Evolutionary conservation across 2,329 filamentous ascomycete genomes (phyloP).

Genomic region (Erysiphe pulchra): DNA sequence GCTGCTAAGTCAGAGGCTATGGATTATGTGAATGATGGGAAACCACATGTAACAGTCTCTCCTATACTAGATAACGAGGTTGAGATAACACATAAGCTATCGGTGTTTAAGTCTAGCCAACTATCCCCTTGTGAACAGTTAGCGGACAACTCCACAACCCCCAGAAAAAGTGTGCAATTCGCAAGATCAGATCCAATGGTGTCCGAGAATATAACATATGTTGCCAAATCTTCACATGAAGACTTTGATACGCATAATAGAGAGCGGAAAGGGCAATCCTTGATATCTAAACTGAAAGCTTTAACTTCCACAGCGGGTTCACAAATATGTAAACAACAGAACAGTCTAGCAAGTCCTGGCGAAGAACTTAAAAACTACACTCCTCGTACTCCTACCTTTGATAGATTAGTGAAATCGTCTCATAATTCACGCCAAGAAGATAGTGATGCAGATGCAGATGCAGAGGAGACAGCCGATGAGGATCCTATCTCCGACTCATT

Average conservation of each 20-base stretch:
- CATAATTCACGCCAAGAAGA: conserved; percentile 29
- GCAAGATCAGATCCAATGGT: conserved; percentile 21
- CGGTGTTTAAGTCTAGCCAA: no score
- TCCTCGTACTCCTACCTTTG: conserved; percentile 22
- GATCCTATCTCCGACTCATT: conserved; percentile 20
- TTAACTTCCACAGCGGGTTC: conserved; percentile 28
- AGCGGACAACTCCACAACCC: conserved; percentile 2
- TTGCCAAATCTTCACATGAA: conserved; percentile 37
- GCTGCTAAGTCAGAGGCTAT: conserved; percentile 5
- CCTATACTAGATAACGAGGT: neutral
- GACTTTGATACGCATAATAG: conserved; percentile 34
- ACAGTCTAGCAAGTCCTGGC: conserved; percentile 10
- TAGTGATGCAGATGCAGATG: conserved; percentile 51
- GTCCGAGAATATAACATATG: conserved; percentile 16
- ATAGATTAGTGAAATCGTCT: conserved; percentile 23
- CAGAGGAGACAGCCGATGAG: conserved; percentile 70
- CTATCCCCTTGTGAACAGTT: no score
- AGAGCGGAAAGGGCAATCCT: conserved; percentile 33
- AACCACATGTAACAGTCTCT: conserved; percentile 7
- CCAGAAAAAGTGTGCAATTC: conserved; percentile 53
- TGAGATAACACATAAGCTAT: no score
- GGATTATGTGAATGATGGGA: conserved; percentile 13
- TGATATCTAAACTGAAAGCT: conserved; percentile 59
- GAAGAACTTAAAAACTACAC: conserved; percentile 17
- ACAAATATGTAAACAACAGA: conserved; percentile 19